Percentiles rank a stretch among this genome's conserved stretches.
These are phyloP conservation scores for Wallacemonas collosoma DNA, from an alignment of 208 protist genomes.

Conservation along the genomic window DNA sequence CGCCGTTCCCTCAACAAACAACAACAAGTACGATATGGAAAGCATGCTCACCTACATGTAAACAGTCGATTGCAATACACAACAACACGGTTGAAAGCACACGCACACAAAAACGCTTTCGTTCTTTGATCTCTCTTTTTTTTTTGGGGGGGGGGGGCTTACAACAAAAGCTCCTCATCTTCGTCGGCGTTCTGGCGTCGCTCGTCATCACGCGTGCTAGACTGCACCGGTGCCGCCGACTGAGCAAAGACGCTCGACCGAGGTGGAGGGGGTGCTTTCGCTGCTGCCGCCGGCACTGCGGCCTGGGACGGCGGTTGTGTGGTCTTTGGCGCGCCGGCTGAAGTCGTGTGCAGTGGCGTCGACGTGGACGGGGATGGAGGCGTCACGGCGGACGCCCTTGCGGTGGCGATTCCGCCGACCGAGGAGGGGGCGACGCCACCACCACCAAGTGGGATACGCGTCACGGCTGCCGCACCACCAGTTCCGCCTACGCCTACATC, in stretches of 20 bases:
- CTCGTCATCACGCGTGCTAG: slow-evolving; percentile 3
- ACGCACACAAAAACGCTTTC: neutral
- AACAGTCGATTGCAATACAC: no score
- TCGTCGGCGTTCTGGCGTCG: slow-evolving; percentile 20
- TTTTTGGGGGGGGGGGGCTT: neutral
- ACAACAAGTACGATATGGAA: no score
- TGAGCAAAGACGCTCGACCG: neutral
- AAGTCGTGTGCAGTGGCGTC: neutral
- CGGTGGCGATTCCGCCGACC: neutral
- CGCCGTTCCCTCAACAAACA: no score
- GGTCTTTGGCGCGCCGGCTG: neutral
- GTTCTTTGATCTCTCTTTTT: neutral
- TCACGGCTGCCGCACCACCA: neutral
- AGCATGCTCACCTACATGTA: no score
- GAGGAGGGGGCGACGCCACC: neutral
- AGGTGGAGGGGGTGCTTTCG: neutral
- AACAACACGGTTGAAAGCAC: neutral
- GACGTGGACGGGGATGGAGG: neutral
- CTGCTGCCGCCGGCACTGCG: no score
- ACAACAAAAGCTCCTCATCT: slow-evolving; percentile 49
- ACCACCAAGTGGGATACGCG: slow-evolving; percentile 17
- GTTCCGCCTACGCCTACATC: no score
- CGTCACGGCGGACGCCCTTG: neutral
- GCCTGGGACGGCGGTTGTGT: no score
- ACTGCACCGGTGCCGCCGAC: neutral